Base-by-base conservation (phyloP, 768 basidiomycete species). In the Tulasnella sp. region DNA sequence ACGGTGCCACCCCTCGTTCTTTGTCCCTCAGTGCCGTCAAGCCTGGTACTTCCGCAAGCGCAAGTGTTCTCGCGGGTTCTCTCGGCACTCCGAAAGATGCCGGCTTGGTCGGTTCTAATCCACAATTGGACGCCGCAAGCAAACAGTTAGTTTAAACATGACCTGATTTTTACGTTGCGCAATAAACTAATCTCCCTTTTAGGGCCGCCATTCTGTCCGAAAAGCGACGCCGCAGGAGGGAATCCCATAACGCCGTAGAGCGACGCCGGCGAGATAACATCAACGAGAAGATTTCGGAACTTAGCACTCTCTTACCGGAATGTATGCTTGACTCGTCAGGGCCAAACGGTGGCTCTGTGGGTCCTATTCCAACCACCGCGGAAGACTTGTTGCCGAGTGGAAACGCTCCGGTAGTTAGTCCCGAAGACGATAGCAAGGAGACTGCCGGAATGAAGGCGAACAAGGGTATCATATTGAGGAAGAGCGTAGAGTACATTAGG, bases 201-300 rank as follows among this genome's bases (percentile, higher is more conserved):
- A 72, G 70, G 57, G 73, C 76, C 5, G 57, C 74, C 15, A 64
- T 84, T 7, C 80, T 81, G n/a, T 77, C 75, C 56, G 90, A 93
- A 67, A 92, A 92, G 63, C 68, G 89, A 2, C 68, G 87, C 2
- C 69, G 86, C 31, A 67, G 90, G 43, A 67, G 90, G 53, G 90
- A 92, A 65, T 81, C 78, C 6, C 90, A 95, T 62, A 95, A 95
- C 58, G 88, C 88, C 2, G 90, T 95, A 57, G 90, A 95, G 69
- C 70, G 90, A 15, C 67, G 90, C 24, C 61, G 90, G 54, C 65
- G 90, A 42, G 90, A 95, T 62, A 92, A 91, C 63, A 95, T 95
- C 64, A 95, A 95, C 65, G 90, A 95, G 67, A 87, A 89, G 65
- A 95, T 95, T 58, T 75, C 76, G 33, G 90, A 95, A 63, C 75